These are phyloP conservation scores for Favolaschia claudopus DNA, from an alignment of 768 basidiomycete species.

Conservation along the genomic window DNA sequence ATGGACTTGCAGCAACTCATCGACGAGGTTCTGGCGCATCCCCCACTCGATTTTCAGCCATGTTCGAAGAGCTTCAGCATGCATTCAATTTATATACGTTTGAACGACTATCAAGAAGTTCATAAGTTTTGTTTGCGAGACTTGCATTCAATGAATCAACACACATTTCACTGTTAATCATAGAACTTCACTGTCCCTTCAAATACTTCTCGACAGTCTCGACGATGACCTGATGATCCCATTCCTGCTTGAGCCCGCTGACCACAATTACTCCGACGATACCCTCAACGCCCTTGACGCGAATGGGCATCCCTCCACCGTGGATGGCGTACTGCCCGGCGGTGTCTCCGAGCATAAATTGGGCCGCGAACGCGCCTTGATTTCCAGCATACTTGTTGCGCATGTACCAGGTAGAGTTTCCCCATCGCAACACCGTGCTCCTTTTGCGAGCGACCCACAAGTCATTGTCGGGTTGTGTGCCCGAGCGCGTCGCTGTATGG, in stretches of 20 bases:
- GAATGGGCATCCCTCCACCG: constrained; percentile 42
- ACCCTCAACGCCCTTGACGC: constrained; percentile 42
- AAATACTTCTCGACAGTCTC: constrained; percentile 38
- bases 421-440: constrained; percentile 39
- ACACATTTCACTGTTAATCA: too few species aligned
- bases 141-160: too few species aligned
- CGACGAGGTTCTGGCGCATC: too few species aligned
- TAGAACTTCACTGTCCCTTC: too few species aligned
- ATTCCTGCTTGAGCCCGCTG: constrained; percentile 38
- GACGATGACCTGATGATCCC: constrained; percentile 40
- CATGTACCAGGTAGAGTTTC: constrained; percentile 36
- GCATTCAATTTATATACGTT: too few species aligned
- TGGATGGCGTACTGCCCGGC: constrained; percentile 39
- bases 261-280: constrained; percentile 45
- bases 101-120: too few species aligned
- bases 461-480: constrained; percentile 40
- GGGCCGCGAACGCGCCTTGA: constrained; percentile 19
- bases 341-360: constrained; percentile 33
- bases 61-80: too few species aligned
- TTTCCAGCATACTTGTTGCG: constrained; percentile 15
- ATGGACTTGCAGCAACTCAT: too few species aligned
- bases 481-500: constrained; percentile 34
- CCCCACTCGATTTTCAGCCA: too few species aligned
- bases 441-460: constrained; percentile 44
- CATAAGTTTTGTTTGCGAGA: too few species aligned